Evolutionary conservation across 2,329 filamentous ascomycete species (phyloP).

Genomic region (Ustilaginoidea virens): DNA sequence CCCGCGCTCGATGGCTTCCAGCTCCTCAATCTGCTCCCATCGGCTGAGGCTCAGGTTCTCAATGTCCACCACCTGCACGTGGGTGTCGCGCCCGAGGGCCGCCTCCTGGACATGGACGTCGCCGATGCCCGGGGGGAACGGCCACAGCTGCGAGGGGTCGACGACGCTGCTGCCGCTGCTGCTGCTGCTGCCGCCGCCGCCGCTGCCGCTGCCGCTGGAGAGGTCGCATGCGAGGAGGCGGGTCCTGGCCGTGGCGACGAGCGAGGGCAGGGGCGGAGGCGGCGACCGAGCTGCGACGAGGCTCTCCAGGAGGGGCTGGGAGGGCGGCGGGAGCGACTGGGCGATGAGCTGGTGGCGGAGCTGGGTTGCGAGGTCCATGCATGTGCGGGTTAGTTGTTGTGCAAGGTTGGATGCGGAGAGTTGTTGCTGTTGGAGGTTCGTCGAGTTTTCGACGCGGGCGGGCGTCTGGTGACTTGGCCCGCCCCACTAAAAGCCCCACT

Average conservation of each 20-base stretch:
- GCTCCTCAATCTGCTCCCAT: constrained; percentile 77
- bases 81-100: constrained; percentile 43
- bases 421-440: too few species aligned
- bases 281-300: constrained; percentile 42
- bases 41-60: constrained; percentile 67
- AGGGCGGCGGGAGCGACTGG: constrained; percentile 37
- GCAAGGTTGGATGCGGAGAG: background rate
- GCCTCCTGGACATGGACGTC: constrained; percentile 38
- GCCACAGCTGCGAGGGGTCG: constrained; percentile 20
- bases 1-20: constrained; percentile 58
- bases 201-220: constrained; percentile 32
- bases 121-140: constrained; percentile 38
- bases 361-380: constrained; percentile 10
- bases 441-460: too few species aligned
- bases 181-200: too few species aligned
- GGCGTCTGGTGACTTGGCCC: too few species aligned
- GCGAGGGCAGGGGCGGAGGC: constrained; percentile 48
- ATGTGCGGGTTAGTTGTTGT: background rate
- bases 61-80: constrained; percentile 73
- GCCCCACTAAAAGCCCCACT: too few species aligned
- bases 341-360: constrained; percentile 29
- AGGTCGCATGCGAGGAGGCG: constrained; percentile 70
- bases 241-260: constrained; percentile 66
- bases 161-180: constrained; percentile 33
- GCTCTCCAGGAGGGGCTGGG: constrained; percentile 43